Percentiles rank a stretch among this genome's conserved stretches.
Conservation (phyloP, 2,329 filamentous ascomycete genomes). For the Sarocladiaceae sp. region DNA sequence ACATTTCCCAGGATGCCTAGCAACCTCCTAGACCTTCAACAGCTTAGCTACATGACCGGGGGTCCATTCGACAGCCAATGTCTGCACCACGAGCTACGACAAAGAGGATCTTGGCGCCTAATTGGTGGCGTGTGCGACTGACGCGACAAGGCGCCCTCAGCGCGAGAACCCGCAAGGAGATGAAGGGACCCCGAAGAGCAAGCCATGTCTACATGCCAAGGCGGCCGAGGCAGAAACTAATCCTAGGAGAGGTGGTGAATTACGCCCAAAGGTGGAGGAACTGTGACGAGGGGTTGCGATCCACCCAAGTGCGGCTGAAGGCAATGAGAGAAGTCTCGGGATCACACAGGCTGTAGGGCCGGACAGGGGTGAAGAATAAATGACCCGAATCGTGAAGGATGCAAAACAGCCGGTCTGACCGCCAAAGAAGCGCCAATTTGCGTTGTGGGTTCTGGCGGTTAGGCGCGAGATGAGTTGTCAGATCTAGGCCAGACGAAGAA, state of each 20-base stretch:
- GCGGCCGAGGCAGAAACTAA: neutral
- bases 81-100: neutral
- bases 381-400: too few species aligned
- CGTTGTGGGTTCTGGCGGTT: neutral
- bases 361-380: neutral
- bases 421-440: neutral
- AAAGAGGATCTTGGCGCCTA: neutral
- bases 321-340: neutral
- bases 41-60: neutral
- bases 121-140: neutral
- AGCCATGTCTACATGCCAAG: neutral
- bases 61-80: neutral
- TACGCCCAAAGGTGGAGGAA: neutral
- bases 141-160: neutral
- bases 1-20: neutral
- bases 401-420: too few species aligned
- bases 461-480: neutral
- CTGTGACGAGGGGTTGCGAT: neutral
- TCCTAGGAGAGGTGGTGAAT: neutral
- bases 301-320: constrained; percentile 6
- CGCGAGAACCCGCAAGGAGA: neutral
- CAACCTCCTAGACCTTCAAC: neutral
- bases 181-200: neutral
- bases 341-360: neutral
- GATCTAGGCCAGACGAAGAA: neutral